Base-by-base conservation (phyloP, 2,329 filamentous ascomycete species). In the Stemphylium beticola region DNA sequence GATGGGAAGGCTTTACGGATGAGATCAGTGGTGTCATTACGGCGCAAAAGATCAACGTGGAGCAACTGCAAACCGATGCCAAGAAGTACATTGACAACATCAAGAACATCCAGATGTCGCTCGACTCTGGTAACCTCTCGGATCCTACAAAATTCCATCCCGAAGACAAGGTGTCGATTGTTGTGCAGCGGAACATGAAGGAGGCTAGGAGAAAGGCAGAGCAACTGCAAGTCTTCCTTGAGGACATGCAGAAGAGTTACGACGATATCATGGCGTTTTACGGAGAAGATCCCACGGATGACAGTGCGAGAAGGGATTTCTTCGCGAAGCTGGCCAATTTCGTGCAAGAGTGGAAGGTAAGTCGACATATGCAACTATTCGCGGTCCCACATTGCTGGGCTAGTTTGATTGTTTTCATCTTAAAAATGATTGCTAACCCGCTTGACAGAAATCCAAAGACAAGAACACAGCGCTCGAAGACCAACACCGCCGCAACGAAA, bases 71-170 rank as follows among this genome's bases (percentile, higher is more conserved):
- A 65, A 77, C 84, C 17, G 95, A 99, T 73, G 92, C 93, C 24
- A 93, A 87, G 80, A 91, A 85, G 74, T 99, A 98, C 78, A 93
- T 98, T 64, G 88, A 92, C 77, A 98, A 96, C 73, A 90, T 99
- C 78, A 90, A 89, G 75, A 97, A 96, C 71, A 87, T 98, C 26
- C 95, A 99, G 76, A 87, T 86, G 76, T 96, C 92, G 20, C 84
- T 99, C 45, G 95, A 99, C 76, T 89, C 88, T 31, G 95, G 95
- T 67, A 98, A 96, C 74, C 81, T 99, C 60, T 96, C 92, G 72
- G 95, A 99, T 72, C 90, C 93, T 39, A 97, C 95, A 82, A 96
- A 93, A 69, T 99, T 99, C 82, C 95, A 99, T 72, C 93, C 95
- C 15, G 91, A 98, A 77, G 95, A 99, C 75, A 91, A 95, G 57